Conservation (phyloP, 352 stramenopile genomes). For the Stephanocyclus meneghinianus region DNA sequence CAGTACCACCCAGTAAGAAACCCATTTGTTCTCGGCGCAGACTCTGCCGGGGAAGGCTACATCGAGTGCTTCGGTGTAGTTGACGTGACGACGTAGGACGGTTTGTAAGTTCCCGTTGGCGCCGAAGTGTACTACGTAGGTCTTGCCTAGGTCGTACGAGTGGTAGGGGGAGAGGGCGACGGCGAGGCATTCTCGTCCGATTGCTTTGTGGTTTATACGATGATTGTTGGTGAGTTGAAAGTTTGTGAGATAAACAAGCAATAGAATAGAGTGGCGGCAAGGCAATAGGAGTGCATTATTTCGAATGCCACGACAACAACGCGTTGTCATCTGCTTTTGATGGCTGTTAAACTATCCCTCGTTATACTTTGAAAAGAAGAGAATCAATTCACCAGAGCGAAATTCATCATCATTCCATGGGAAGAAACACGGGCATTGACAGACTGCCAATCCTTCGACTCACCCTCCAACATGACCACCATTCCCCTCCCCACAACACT, state of each 20-base stretch:
- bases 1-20: conserved; percentile 65
- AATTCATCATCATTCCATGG: not conserved
- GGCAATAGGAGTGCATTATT: no score
- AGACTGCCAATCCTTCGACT: not conserved
- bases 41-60: conserved; percentile 46
- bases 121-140: conserved; percentile 68
- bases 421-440: not conserved
- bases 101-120: conserved; percentile 60
- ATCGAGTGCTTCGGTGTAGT: conserved; percentile 49
- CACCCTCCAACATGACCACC: conserved; percentile 42
- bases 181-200: conserved; percentile 58
- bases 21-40: conserved; percentile 55
- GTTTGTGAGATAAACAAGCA: not conserved
- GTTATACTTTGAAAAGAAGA: no score
- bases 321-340: no score
- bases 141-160: conserved; percentile 58
- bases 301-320: no score
- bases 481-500: conserved; percentile 17
- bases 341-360: not conserved
- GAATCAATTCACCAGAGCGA: not conserved
- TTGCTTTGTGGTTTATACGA: conserved; percentile 2
- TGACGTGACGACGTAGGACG: conserved; percentile 49
- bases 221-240: not conserved
- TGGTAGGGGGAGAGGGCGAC: conserved; percentile 63
- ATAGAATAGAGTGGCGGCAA: not conserved